A percentile compares a stretch with the other conserved stretches of the same genome.
Conservation (phyloP, 2,329 filamentous ascomycete species). For the Aspergillus udagawae region DNA sequence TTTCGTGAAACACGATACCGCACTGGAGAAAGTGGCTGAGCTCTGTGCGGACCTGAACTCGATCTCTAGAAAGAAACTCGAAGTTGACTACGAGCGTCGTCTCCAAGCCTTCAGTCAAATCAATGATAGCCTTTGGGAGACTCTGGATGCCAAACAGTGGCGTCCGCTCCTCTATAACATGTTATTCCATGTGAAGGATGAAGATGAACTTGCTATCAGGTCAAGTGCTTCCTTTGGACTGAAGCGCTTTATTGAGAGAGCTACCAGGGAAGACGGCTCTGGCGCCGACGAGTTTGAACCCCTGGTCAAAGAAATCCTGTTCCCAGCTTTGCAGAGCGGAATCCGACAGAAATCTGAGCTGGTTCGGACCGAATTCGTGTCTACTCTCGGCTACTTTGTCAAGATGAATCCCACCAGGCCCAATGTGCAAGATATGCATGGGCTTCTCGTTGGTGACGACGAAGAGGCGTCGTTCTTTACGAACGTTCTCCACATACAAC, state of each 20-base stretch:
- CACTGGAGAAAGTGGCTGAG: slow-evolving; percentile 59
- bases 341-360: slow-evolving; percentile 76
- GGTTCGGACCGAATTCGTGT: slow-evolving; percentile 76
- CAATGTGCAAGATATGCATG: slow-evolving; percentile 68
- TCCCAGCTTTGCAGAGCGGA: slow-evolving; percentile 73
- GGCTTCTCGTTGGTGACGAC: slow-evolving; percentile 66
- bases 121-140: slow-evolving; percentile 56
- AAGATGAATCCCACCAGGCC: slow-evolving; percentile 65
- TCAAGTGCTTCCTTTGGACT: slow-evolving; percentile 77
- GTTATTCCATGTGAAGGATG: slow-evolving; percentile 78
- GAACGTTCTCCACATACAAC: slow-evolving; percentile 86
- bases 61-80: slow-evolving; percentile 65
- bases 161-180: slow-evolving; percentile 83
- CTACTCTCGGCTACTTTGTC: slow-evolving; percentile 74
- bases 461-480: slow-evolving; percentile 85
- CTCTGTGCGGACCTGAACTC: slow-evolving; percentile 80
- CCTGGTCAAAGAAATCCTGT: slow-evolving; percentile 61
- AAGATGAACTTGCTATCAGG: slow-evolving; percentile 83
- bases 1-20: slow-evolving; percentile 62
- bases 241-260: slow-evolving; percentile 69
- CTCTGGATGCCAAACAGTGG: slow-evolving; percentile 73
- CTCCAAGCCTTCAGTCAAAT: slow-evolving; percentile 72
- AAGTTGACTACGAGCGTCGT: slow-evolving; percentile 82
- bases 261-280: slow-evolving; percentile 43
- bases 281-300: slow-evolving; percentile 48